These are phyloP conservation scores for Lophium mytilinum DNA, from an alignment of 495 filamentous ascomycete species.

Conservation along the genomic window DNA sequence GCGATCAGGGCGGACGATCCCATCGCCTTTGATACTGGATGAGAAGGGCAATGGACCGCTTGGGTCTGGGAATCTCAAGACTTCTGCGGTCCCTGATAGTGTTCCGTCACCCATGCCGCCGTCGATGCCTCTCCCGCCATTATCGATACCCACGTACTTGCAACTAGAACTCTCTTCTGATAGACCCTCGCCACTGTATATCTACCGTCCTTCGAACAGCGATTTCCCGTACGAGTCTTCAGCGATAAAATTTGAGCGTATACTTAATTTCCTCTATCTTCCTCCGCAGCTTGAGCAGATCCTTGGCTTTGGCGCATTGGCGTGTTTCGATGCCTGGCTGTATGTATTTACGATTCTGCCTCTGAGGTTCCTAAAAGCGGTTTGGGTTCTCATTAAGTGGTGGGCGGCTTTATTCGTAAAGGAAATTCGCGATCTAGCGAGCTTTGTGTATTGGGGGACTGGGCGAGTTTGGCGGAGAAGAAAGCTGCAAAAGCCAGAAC, in stretches of 20 bases:
- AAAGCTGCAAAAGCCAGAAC: constrained; percentile 34
- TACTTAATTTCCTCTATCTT: constrained; percentile 81
- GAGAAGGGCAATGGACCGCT: constrained; percentile 5
- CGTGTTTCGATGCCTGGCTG: constrained; percentile 95
- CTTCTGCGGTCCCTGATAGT: constrained; percentile 1
- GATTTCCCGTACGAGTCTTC: constrained; percentile 92
- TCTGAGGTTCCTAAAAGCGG: constrained; percentile 76
- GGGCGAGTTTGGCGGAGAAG: constrained; percentile 65
- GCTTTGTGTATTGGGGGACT: constrained; percentile 65
- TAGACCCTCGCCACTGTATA: constrained; percentile 78
- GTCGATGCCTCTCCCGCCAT: constrained; percentile 70
- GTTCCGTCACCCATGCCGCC: constrained; percentile 58
- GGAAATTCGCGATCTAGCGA: constrained; percentile 58
- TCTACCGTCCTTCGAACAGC: constrained; percentile 60
- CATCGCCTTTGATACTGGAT: constrained; percentile 38
- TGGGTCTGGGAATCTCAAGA: constrained; percentile 5
- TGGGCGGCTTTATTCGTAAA: constrained; percentile 56
- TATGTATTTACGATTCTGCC: constrained; percentile 93
- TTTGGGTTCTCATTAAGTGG: constrained; percentile 66
- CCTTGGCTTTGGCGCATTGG: constrained; percentile 77
- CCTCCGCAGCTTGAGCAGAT: constrained; percentile 78
- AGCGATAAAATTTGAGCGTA: constrained; percentile 86
- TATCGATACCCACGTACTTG: constrained; percentile 80
- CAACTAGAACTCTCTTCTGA: constrained; percentile 80
- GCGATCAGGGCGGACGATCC: constrained; percentile 4